Percentiles rank a stretch among this genome's conserved stretches.
phyloP scores from a whole-genome alignment of 2,329 filamentous ascomycete species.

The Dactylonectria estremocensis region DNA sequence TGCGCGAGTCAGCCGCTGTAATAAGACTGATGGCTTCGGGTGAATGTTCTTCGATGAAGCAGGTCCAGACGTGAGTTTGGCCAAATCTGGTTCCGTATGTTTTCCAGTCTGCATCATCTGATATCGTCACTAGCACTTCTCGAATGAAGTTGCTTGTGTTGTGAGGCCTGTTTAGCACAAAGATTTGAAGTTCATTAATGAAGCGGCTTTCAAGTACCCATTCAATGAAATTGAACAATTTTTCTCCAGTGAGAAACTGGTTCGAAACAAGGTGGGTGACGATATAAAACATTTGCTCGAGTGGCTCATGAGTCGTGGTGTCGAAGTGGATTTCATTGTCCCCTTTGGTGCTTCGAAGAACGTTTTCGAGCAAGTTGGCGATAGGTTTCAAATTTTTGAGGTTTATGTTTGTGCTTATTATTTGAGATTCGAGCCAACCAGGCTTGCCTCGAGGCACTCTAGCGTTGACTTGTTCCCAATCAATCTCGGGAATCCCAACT shows the following conservation, averaged over 20 bases:
- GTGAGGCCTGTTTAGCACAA: background rate
- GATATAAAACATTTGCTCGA: background rate
- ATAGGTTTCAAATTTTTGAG: background rate
- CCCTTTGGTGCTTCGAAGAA: rapidly evolving
- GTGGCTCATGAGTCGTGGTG: background rate
- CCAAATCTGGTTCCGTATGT: too few species aligned
- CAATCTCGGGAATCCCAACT: background rate
- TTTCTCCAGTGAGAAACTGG: background rate
- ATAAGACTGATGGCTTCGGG: background rate
- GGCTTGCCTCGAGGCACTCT: background rate
- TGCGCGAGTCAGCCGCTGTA: background rate
- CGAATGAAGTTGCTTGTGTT: background rate
- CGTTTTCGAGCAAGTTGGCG: background rate
- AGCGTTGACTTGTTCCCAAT: background rate
- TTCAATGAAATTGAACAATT: background rate
- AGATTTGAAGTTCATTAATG: background rate
- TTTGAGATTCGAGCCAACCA: constrained; percentile 3
- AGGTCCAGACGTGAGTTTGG: too few species aligned
- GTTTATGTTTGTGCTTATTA: background rate
- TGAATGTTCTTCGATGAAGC: background rate
- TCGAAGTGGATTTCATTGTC: background rate
- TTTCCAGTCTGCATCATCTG: background rate
- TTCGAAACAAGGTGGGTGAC: background rate
- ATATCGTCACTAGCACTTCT: background rate
- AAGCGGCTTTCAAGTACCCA: background rate